Evolutionary conservation across 2,329 filamentous ascomycete genomes (phyloP).

Genomic region (Fragosphaeria purpurea): DNA sequence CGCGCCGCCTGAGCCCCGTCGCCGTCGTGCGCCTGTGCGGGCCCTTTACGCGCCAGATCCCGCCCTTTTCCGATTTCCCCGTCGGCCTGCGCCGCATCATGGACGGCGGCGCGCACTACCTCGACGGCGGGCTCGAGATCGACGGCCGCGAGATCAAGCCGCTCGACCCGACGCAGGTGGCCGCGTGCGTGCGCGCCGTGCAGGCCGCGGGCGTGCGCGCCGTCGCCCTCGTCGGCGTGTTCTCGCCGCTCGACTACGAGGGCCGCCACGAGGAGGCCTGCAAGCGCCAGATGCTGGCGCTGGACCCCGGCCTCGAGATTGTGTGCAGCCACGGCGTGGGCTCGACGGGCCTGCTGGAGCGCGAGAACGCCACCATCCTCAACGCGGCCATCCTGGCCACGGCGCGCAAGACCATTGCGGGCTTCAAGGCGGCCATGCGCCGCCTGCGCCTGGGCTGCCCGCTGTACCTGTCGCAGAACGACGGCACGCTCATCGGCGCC

Average conservation of each 20-base stretch:
- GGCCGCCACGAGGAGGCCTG: slow-evolving; percentile 39
- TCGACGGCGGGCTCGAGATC: slow-evolving; percentile 45
- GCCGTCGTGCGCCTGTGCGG: slow-evolving; percentile 24
- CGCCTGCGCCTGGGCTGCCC: slow-evolving; percentile 40
- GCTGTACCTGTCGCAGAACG: slow-evolving; percentile 53
- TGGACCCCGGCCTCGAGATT: slow-evolving; percentile 25
- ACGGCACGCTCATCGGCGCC: slow-evolving; percentile 48
- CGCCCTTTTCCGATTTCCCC: slow-evolving; percentile 30
- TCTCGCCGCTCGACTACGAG: slow-evolving; percentile 47
- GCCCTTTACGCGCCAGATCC: slow-evolving; percentile 27
- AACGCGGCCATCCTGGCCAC: slow-evolving; percentile 52
- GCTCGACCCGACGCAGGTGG: slow-evolving; percentile 29
- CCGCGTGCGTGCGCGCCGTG: slow-evolving; percentile 13
- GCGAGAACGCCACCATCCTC: slow-evolving; percentile 55
- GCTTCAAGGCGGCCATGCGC: slow-evolving; percentile 42
- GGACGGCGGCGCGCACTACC: slow-evolving; percentile 33
- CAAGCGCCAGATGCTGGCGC: slow-evolving; percentile 35
- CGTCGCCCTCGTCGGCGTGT: slow-evolving; percentile 47
- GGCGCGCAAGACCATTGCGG: slow-evolving; percentile 44
- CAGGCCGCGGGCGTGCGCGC: slow-evolving; percentile 21
- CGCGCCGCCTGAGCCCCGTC: slow-evolving; percentile 17
- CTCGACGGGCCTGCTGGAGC: slow-evolving; percentile 45
- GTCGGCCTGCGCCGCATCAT: slow-evolving; percentile 32
- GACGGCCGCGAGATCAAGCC: slow-evolving; percentile 37
- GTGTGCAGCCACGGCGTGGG: slow-evolving; percentile 33